Percentiles rank a stretch among this genome's conserved stretches.
Evolutionary conservation across 1,139 yeast species (phyloP).

Genomic region (Groenewaldozyma sp.): DNA sequence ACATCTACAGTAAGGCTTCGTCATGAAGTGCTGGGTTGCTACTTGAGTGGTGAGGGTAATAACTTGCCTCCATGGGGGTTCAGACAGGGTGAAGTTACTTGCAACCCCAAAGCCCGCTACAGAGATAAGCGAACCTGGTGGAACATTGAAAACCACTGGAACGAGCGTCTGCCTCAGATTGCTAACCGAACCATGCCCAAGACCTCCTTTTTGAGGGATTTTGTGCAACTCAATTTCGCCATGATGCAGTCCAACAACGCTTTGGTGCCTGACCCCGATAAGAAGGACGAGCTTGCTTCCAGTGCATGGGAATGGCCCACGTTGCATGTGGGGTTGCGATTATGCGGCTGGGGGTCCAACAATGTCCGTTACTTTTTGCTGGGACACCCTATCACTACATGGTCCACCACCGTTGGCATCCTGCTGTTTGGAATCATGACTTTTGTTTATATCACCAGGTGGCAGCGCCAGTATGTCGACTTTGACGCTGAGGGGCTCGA

Average conservation of each 20-base stretch:
- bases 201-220: constrained; percentile 79
- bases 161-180: constrained; percentile 64
- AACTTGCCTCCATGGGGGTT: constrained; percentile 95
- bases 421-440: constrained; percentile 50
- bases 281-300: constrained; percentile 85
- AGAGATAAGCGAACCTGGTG: constrained; percentile 97
- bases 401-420: constrained; percentile 77
- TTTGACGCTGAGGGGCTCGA: constrained; percentile 39
- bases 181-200: constrained; percentile 67
- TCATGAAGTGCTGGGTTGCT: constrained; percentile 63
- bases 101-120: constrained; percentile 63
- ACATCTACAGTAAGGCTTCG: constrained; percentile 77
- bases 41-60: constrained; percentile 74
- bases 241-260: constrained; percentile 99
- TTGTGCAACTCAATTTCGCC: constrained; percentile 85
- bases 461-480: constrained; percentile 87
- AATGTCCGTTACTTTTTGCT: constrained; percentile 76
- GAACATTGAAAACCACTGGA: constrained; percentile 84
- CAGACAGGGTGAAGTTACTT: constrained; percentile 93
- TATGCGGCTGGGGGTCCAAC: constrained; percentile 90
- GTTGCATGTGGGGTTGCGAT: constrained; percentile 80
- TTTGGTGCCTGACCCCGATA: constrained; percentile 83
- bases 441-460: constrained; percentile 58
- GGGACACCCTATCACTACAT: constrained; percentile 90
- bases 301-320: constrained; percentile 99